Evolutionary conservation across 305 asterid species (phyloP), one percentile per base, ranked within the genome.

Genomic region (Fraxinus xanthoxyloides): DNA sequence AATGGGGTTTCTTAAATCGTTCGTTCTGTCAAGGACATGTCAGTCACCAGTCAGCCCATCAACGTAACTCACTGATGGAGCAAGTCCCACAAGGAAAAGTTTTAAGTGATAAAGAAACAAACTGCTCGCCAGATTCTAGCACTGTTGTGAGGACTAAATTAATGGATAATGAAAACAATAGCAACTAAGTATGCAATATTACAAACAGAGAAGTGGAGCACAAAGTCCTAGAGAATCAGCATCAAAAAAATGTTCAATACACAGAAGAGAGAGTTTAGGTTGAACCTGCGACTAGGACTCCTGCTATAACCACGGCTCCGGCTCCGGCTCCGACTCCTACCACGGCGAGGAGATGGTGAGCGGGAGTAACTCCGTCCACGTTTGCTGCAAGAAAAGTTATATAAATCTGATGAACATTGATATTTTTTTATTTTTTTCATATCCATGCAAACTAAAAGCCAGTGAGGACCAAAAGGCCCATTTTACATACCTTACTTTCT

Each of bases 291-390:
- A 85, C 98, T 94, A 59, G 90, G 95, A 69, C 99, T 93, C 82
- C 93, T 89, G 87, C 98, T 94, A 84, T 90, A 90, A 85, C 98
- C 93, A 8, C 92, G 90, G 28, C 95, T 91, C 73, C 89, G 88
- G 19, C 92, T 65, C 17, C 34, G 72, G 8, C 40, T 34, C 0
- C 0, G 6, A 5, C 36, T 61, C 3, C 72, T 26, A 65, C 91
- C 92, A 83, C 91, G 90, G 35, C 89, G 98, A 80, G 99, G 97
- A 81, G 99, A 92, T 5, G 99, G 99, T 26, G 99, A 93, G 30
- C 97, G 90, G 4, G 97, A 96, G 82, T 88, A 90, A 82, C 98
- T 96, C 30, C 92, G 87, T 4, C 90, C 94, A 2, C 91, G 92
- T 34, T 92, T 91, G 79, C 88, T 82, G 78, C 28, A 31, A 36